Conservation (phyloP, 257 asterid species). For the Paraleonurus japonicus region DNA sequence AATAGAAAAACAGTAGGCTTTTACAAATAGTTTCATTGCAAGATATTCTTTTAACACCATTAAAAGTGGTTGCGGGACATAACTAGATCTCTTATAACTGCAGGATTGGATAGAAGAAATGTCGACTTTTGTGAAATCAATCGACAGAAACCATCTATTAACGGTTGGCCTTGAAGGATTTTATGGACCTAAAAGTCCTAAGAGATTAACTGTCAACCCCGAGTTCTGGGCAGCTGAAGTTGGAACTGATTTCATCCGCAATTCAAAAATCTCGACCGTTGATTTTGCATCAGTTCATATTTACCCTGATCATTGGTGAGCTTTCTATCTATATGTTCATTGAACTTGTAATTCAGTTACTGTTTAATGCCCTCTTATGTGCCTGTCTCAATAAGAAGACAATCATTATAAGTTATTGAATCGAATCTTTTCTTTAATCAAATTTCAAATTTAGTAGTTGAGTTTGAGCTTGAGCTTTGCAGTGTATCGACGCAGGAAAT, state of each 20-base stretch:
- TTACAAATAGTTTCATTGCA: background rate
- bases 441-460: background rate
- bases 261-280: constrained; percentile 71
- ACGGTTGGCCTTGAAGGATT: constrained; percentile 99
- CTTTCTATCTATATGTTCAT: constrained; percentile 4
- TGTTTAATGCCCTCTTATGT: background rate
- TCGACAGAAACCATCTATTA: constrained; percentile 80
- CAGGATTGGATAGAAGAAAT: constrained; percentile 99
- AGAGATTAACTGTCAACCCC: constrained; percentile 77
- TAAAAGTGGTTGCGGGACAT: background rate
- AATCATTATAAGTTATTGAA: background rate
- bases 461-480: background rate
- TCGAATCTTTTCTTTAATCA: background rate
- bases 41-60: background rate
- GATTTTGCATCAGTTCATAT: constrained; percentile 97
- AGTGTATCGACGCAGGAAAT: background rate
- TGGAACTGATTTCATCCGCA: constrained; percentile 93
- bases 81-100: constrained; percentile 29
- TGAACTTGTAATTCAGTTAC: background rate
- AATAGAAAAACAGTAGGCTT: background rate
- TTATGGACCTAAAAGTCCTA: constrained; percentile 84
- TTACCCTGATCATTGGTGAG: constrained; percentile 98
- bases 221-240: constrained; percentile 92
- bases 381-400: background rate
- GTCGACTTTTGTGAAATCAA: constrained; percentile 79